A percentile compares a stretch with the other conserved stretches of the same genome.
Conservation (phyloP, 2,329 filamentous ascomycete genomes). For the Neofusicoccum kwambonambiense region DNA sequence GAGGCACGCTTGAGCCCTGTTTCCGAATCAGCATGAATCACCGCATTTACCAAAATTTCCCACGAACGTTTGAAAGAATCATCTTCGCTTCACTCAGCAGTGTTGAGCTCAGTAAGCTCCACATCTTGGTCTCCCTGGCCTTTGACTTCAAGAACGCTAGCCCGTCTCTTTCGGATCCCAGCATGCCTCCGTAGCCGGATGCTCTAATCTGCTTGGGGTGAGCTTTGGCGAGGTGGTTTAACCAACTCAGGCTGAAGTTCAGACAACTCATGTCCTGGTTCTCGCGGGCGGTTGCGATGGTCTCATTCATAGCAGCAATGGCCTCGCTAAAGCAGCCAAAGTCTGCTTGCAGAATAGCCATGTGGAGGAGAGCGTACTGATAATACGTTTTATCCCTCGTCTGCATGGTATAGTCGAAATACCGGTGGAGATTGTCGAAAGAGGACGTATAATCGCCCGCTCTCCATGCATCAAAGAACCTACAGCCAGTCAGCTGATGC, state of each 20-base stretch:
- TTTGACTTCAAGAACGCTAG: slow-evolving; percentile 81
- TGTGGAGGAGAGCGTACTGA: slow-evolving; percentile 90
- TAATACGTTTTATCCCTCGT: slow-evolving; percentile 81
- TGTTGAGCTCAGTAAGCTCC: slow-evolving; percentile 78
- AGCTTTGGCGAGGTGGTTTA: slow-evolving; percentile 88
- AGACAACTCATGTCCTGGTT: slow-evolving; percentile 89
- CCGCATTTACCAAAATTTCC: slow-evolving; percentile 25
- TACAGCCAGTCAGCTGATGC: slow-evolving; percentile 33
- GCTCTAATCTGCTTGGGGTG: slow-evolving; percentile 73
- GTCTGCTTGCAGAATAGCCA: slow-evolving; percentile 90
- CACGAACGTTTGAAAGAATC: slow-evolving; percentile 68
- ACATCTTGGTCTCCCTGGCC: slow-evolving; percentile 83
- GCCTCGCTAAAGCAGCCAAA: slow-evolving; percentile 91
- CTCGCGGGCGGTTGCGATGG: slow-evolving; percentile 89
- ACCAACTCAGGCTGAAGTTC: slow-evolving; percentile 94
- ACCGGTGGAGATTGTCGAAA: slow-evolving; percentile 87
- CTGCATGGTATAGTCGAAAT: slow-evolving; percentile 96
- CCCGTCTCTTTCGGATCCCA: slow-evolving; percentile 77
- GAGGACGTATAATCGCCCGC: slow-evolving; percentile 86
- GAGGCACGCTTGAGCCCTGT: slow-evolving; percentile 57
- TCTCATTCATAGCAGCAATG: slow-evolving; percentile 90
- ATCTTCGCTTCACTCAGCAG: slow-evolving; percentile 84
- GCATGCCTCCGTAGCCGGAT: slow-evolving; percentile 68
- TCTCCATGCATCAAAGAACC: slow-evolving; percentile 89
- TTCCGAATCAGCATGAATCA: neutral